Conservation (phyloP, 2,329 filamentous ascomycete species). For the Thielaviopsis punctulata region DNA sequence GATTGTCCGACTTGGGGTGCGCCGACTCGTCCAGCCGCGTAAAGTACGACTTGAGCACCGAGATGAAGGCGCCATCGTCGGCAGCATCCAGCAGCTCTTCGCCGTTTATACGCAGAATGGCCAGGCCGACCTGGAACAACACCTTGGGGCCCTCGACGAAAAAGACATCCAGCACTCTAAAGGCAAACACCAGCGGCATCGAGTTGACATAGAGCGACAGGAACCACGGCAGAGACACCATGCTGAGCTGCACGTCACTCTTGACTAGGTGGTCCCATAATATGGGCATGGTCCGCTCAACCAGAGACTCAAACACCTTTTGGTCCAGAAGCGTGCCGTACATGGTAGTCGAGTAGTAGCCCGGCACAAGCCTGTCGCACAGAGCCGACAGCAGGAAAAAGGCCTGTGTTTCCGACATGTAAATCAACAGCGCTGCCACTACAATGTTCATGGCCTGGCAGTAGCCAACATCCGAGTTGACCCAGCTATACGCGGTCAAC, state of each 20-base stretch:
- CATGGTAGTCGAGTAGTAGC: slow-evolving; percentile 98
- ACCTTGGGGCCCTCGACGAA: slow-evolving; percentile 97
- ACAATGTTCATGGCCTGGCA: slow-evolving; percentile 99
- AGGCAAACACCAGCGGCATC: slow-evolving; percentile 96
- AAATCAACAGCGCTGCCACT: slow-evolving; percentile 91
- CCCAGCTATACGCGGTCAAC: slow-evolving; percentile 94
- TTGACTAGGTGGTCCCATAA: slow-evolving; percentile 97
- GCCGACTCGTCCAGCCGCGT: slow-evolving; percentile 84
- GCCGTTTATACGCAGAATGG: slow-evolving; percentile 93
- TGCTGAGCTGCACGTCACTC: slow-evolving; percentile 89
- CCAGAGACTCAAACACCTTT: slow-evolving; percentile 89
- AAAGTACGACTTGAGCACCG: slow-evolving; percentile 89
- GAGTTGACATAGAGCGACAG: slow-evolving; percentile 97
- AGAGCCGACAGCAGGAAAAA: slow-evolving; percentile 86
- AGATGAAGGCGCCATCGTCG: slow-evolving; percentile 94
- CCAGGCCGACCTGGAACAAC: slow-evolving; percentile 86
- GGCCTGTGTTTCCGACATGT: slow-evolving; percentile 90
- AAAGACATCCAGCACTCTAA: slow-evolving; percentile 91
- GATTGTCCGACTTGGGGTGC: slow-evolving; percentile 87
- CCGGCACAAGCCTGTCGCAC: slow-evolving; percentile 82
- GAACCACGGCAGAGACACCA: slow-evolving; percentile 96
- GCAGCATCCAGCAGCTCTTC: slow-evolving; percentile 85
- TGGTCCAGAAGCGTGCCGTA: slow-evolving; percentile 95
- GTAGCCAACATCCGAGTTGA: slow-evolving; percentile 86
- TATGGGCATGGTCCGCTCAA: slow-evolving; percentile 98